phyloP scores from a whole-genome alignment of 2,329 filamentous ascomycete species.

The Stagonosporopsis tanaceti region DNA sequence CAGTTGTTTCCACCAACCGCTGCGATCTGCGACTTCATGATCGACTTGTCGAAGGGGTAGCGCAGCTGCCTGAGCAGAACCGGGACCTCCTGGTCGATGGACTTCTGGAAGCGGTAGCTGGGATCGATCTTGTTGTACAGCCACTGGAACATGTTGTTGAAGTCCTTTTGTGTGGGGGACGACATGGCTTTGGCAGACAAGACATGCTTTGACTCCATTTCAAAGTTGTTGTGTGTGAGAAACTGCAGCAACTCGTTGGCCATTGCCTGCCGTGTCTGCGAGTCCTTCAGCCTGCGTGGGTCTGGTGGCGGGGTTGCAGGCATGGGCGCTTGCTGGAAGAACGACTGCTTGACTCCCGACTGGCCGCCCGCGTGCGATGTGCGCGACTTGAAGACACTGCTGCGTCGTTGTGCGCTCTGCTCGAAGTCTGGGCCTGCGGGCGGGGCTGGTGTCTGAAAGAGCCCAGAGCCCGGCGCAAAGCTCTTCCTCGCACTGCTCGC shows the following conservation, averaged over 20 bases:
- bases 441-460: slow-evolving; percentile 55
- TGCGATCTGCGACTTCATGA: slow-evolving; percentile 94
- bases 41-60: slow-evolving; percentile 94
- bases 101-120: slow-evolving; percentile 90
- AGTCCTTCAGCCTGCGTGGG: slow-evolving; percentile 84
- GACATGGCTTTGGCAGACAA: slow-evolving; percentile 91
- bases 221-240: slow-evolving; percentile 91
- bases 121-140: slow-evolving; percentile 96
- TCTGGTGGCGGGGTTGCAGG: slow-evolving; percentile 85
- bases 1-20: slow-evolving; percentile 97
- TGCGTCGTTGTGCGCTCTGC: slow-evolving; percentile 71
- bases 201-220: slow-evolving; percentile 95
- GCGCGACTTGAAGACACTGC: slow-evolving; percentile 69
- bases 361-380: slow-evolving; percentile 72
- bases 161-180: slow-evolving; percentile 97
- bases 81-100: slow-evolving; percentile 93
- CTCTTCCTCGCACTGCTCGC: slow-evolving; percentile 71
- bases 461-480: slow-evolving; percentile 66
- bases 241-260: slow-evolving; percentile 92
- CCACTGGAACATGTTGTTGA: slow-evolving; percentile 98
- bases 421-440: slow-evolving; percentile 56
- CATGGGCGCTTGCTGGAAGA: slow-evolving; percentile 88
- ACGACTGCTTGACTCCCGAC: slow-evolving; percentile 81
- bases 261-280: slow-evolving; percentile 80
- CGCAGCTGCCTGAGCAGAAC: slow-evolving; percentile 90